Percentiles rank a stretch among this genome's conserved stretches.
phyloP scores from a whole-genome alignment of 176 grass and related monocot species.

The Saccharum spontaneum region DNA sequence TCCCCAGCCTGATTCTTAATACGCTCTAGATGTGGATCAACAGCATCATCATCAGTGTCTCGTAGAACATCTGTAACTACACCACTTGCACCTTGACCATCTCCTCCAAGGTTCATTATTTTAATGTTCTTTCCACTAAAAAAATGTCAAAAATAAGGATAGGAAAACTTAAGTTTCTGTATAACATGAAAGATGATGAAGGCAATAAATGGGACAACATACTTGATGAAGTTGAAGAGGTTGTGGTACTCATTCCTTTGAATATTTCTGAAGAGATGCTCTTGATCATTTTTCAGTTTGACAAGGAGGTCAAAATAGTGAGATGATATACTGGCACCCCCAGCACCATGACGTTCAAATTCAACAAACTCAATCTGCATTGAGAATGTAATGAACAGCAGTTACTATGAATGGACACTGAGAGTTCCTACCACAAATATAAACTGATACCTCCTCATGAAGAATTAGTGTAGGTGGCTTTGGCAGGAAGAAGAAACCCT shows the following conservation, averaged over 20 bases:
- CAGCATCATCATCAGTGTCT: conserved; percentile 73
- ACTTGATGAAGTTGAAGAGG: conserved; percentile 89
- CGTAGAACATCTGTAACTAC: conserved; percentile 76
- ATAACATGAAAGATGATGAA: conserved; percentile 20
- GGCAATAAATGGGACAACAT: conserved; percentile 22
- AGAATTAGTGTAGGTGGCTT: conserved; percentile 99
- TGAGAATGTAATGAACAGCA: conserved; percentile 8
- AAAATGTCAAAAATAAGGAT: conserved; percentile 40
- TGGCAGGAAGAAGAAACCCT: conserved; percentile 96
- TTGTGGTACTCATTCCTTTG: conserved; percentile 86
- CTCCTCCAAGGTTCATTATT: conserved; percentile 93
- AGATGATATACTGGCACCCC: conserved; percentile 66
- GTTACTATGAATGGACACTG: neutral
- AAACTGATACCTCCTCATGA: conserved; percentile 77
- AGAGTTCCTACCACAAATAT: conserved; percentile 24
- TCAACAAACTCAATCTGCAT: conserved; percentile 86
- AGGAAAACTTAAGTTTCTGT: conserved; percentile 2
- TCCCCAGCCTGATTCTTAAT: conserved; percentile 78
- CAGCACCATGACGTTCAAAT: conserved; percentile 82
- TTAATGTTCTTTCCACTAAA: conserved; percentile 84
- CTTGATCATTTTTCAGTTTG: conserved; percentile 77
- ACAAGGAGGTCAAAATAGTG: conserved; percentile 87
- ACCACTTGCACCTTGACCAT: conserved; percentile 62
- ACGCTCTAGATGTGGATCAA: conserved; percentile 79
- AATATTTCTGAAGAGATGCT: conserved; percentile 91